phyloP scores from a whole-genome alignment of 441 rosid species.

The Eutrema salsugineum region DNA sequence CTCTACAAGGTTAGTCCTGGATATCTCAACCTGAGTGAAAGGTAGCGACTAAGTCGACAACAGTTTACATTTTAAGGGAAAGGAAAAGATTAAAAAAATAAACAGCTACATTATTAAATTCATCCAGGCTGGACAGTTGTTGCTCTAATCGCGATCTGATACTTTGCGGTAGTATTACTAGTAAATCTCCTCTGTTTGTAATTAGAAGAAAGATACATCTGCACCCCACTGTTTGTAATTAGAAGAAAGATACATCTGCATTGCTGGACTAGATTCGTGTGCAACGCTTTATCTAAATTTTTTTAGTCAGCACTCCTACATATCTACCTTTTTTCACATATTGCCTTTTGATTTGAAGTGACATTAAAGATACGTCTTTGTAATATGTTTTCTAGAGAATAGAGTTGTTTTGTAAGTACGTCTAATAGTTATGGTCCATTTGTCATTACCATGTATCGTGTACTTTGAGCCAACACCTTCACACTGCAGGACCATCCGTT shows the following conservation, averaged over 20 bases:
- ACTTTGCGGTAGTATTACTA: neutral
- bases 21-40: neutral
- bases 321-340: neutral
- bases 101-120: neutral
- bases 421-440: neutral
- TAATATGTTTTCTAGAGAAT: neutral
- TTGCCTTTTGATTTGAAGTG: neutral
- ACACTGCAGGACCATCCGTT: conserved; percentile 80
- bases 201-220: neutral
- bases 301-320: neutral
- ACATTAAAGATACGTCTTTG: neutral
- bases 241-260: neutral
- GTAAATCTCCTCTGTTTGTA: neutral
- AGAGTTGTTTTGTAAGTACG: neutral
- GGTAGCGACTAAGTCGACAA: neutral
- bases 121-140: neutral
- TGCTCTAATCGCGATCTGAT: neutral
- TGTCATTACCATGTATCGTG: neutral
- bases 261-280: neutral
- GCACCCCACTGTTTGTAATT: neutral
- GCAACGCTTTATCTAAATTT: neutral
- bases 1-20: conserved; percentile 65
- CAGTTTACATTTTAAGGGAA: neutral
- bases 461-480: neutral
- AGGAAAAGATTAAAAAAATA: neutral